phyloP scores from a whole-genome alignment of 1,139 yeast genomes.

The Saccharomyces uvarum region DNA sequence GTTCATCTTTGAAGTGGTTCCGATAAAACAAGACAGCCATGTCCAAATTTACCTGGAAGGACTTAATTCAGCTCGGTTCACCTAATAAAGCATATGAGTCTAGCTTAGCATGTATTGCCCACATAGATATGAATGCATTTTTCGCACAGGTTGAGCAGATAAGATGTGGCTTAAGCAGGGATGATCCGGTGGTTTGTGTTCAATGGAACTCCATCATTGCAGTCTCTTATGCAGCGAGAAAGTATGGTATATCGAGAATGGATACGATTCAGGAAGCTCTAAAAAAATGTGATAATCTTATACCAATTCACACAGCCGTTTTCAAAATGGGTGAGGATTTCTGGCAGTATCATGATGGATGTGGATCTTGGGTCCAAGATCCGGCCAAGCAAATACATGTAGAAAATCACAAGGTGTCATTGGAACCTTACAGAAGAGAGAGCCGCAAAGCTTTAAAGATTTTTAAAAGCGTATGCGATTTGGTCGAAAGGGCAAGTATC shows the following conservation, averaged over 20 bases:
- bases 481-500: constrained; percentile 88
- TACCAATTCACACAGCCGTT: constrained; percentile 89
- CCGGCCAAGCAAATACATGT: constrained; percentile 36
- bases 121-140: constrained; percentile 87
- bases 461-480: constrained; percentile 48
- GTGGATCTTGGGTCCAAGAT: constrained; percentile 30
- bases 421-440: constrained; percentile 87
- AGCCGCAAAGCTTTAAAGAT: constrained; percentile 70
- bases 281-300: constrained; percentile 63
- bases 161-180: constrained; percentile 52
- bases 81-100: constrained; percentile 44
- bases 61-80: constrained; percentile 44
- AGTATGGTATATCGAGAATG: constrained; percentile 73
- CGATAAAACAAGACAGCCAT: not conserved
- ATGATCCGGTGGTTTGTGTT: constrained; percentile 86
- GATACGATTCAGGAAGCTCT: constrained; percentile 62
- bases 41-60: constrained; percentile 40
- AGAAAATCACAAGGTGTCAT: constrained; percentile 66
- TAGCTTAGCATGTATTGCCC: constrained; percentile 75
- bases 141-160: constrained; percentile 91
- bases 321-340: constrained; percentile 77
- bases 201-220: constrained; percentile 92
- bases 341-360: constrained; percentile 62
- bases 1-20: not conserved
- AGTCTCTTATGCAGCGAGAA: constrained; percentile 80